Conservation (phyloP, 164 flowering plant species). For the Umbellularia californica region DNA sequence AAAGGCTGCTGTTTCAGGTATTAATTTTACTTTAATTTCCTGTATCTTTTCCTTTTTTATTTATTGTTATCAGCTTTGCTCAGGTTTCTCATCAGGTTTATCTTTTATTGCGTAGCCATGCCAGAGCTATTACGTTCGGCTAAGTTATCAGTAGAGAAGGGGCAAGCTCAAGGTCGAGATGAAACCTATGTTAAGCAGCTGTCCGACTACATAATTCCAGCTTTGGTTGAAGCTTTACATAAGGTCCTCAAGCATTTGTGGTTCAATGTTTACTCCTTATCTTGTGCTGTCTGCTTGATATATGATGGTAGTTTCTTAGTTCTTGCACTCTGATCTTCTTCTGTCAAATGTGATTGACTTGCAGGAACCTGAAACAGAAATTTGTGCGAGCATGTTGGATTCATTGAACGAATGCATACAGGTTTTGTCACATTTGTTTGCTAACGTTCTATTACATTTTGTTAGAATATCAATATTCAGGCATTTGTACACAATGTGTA, state of each 20-base stretch:
- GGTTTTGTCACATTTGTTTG: constrained; percentile 25
- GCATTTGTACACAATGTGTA: neutral
- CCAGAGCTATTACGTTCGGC: constrained; percentile 62
- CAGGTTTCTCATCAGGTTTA: constrained; percentile 1
- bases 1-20: constrained; percentile 68
- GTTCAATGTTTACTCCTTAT: neutral
- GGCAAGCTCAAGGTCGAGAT: constrained; percentile 56
- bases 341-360: constrained; percentile 10
- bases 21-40: neutral
- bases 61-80: neutral
- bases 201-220: constrained; percentile 52
- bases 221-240: constrained; percentile 55
- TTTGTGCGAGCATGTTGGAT: constrained; percentile 61
- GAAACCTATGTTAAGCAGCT: constrained; percentile 55
- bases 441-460: neutral
- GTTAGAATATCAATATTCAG: neutral
- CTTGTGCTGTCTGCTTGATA: neutral
- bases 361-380: constrained; percentile 71
- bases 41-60: neutral
- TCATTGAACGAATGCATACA: constrained; percentile 56
- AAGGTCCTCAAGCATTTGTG: constrained; percentile 29
- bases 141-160: constrained; percentile 57
- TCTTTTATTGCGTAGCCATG: constrained; percentile 38
- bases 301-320: neutral
- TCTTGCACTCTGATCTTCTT: neutral